Conservation (phyloP, 2,329 filamentous ascomycete genomes). For the Talaromyces atroroseus region DNA sequence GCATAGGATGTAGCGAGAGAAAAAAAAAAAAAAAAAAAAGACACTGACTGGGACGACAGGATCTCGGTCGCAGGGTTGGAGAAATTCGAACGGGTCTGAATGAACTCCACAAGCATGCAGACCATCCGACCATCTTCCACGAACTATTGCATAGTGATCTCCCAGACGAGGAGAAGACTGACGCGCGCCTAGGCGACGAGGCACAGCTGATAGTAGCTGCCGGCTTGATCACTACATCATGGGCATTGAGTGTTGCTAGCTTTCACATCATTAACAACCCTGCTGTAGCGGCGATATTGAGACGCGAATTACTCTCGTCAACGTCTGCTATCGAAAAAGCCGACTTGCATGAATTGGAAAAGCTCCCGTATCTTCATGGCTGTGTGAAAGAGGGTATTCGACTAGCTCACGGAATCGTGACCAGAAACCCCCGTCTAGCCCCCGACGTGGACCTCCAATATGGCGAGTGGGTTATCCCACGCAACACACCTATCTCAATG, state of each 20-base stretch:
- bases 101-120: constrained; percentile 8
- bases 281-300: constrained; percentile 14
- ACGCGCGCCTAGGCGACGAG: constrained; percentile 27
- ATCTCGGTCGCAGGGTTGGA: constrained; percentile 14
- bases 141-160: constrained; percentile 24
- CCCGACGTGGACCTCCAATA: constrained; percentile 4
- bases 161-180: constrained; percentile 31
- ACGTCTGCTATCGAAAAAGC: not conserved
- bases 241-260: constrained; percentile 18
- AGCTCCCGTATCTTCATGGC: constrained; percentile 23
- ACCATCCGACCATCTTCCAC: constrained; percentile 25
- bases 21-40: no score
- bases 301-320: constrained; percentile 15
- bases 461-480: constrained; percentile 6
- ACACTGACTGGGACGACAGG: constrained; percentile 4
- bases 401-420: constrained; percentile 5
- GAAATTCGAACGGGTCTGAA: constrained; percentile 13
- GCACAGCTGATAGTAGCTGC: constrained; percentile 26
- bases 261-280: constrained; percentile 21
- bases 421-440: constrained; percentile 3
- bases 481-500: constrained; percentile 7
- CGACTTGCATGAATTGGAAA: constrained; percentile 17
- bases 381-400: constrained; percentile 20
- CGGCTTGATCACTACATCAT: constrained; percentile 30
- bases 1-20: not conserved